A percentile compares a stretch with the other conserved stretches of the same genome.
Evolutionary conservation across 2,329 filamentous ascomycete genomes (phyloP).

Genomic region (Microdochium paspali): DNA sequence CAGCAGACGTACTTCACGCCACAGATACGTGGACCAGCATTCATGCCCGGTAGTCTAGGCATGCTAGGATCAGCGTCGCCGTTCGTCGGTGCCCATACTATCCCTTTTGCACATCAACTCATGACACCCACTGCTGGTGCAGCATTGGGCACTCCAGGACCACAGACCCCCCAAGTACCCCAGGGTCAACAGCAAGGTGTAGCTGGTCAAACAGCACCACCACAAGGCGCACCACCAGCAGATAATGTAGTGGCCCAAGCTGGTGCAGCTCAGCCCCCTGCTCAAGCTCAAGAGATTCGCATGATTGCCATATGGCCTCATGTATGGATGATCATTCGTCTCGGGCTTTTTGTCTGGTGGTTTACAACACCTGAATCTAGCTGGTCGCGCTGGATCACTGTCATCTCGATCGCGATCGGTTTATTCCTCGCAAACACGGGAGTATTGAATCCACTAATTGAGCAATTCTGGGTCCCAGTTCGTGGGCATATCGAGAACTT

Average conservation of each 20-base stretch:
- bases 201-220: constrained; percentile 13
- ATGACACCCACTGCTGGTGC: neutral
- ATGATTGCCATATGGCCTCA: constrained; percentile 45
- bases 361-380: constrained; percentile 49
- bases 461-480: constrained; percentile 46
- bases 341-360: constrained; percentile 54
- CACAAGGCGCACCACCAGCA: constrained; percentile 15
- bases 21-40: constrained; percentile 9
- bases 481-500: constrained; percentile 50
- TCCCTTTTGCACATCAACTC: neutral
- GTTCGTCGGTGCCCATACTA: constrained; percentile 3
- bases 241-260: constrained; percentile 16
- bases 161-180: constrained; percentile 9
- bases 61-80: constrained; percentile 7
- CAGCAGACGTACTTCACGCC: constrained; percentile 43
- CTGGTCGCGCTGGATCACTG: constrained; percentile 49
- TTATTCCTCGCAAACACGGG: constrained; percentile 54
- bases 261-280: constrained; percentile 17
- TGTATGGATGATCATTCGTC: constrained; percentile 49
- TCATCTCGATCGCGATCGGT: constrained; percentile 41
- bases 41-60: neutral
- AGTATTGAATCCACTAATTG: constrained; percentile 42
- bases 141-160: constrained; percentile 1
- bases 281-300: constrained; percentile 19
- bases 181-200: constrained; percentile 15